Evolutionary conservation across 768 basidiomycete genomes (phyloP).

Genomic region (Lepiota brunneoincarnata): DNA sequence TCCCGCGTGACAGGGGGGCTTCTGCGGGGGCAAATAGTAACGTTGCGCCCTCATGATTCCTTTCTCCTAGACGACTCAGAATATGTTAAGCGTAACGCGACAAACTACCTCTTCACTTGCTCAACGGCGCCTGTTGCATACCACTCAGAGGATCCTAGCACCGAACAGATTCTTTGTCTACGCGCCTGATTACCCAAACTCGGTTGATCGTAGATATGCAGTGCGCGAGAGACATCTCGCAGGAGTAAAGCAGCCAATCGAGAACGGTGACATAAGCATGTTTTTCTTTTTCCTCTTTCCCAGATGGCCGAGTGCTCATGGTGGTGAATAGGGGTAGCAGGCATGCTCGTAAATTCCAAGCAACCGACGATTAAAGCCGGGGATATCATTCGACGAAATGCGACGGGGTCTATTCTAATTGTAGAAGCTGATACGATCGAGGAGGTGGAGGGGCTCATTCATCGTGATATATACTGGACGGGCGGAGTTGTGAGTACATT

Average conservation of each 20-base stretch:
- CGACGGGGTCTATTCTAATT: slow-evolving; percentile 51
- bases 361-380: slow-evolving; percentile 24
- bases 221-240: slow-evolving; percentile 46
- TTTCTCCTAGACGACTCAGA: background rate
- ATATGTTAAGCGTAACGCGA: slow-evolving; percentile 1
- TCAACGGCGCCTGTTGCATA: background rate
- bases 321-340: slow-evolving; percentile 39
- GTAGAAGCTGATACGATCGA: slow-evolving; percentile 50
- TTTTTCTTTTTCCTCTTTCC: slow-evolving; percentile 5
- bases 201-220: slow-evolving; percentile 39
- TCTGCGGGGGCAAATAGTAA: too few species aligned
- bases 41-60: too few species aligned
- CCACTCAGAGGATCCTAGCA: background rate
- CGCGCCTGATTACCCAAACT: slow-evolving; percentile 46
- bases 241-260: slow-evolving; percentile 31
- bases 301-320: background rate
- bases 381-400: slow-evolving; percentile 32
- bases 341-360: slow-evolving; percentile 46
- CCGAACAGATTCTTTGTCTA: slow-evolving; percentile 46
- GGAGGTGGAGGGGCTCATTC: slow-evolving; percentile 29
- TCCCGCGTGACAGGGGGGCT: too few species aligned
- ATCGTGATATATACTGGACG: slow-evolving; percentile 36
- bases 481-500: slow-evolving; percentile 33
- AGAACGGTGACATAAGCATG: slow-evolving; percentile 42
- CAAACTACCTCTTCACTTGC: background rate